Conservation (phyloP, 2,329 filamentous ascomycete genomes). For the Fusarium vanettenii region DNA sequence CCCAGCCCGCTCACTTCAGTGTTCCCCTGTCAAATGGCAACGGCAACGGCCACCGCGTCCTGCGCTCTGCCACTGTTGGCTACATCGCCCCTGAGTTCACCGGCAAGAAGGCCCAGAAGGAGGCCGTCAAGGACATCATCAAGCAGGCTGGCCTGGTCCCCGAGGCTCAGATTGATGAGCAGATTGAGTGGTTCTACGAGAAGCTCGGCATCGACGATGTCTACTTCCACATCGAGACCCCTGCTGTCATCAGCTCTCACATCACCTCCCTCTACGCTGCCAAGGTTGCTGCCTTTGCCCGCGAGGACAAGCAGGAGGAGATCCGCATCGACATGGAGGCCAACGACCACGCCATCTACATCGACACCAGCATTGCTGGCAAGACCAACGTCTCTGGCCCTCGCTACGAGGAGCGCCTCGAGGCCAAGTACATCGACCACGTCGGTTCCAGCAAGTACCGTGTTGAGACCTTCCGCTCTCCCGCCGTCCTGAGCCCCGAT, state of each 20-base stretch:
- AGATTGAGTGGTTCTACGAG: constrained; percentile 97
- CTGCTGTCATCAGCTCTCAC: constrained; percentile 89
- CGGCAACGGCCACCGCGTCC: constrained; percentile 71
- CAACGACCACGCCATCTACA: constrained; percentile 95
- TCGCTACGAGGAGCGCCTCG: constrained; percentile 92
- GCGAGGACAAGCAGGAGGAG: constrained; percentile 93
- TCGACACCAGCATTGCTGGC: constrained; percentile 95
- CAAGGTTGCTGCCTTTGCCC: constrained; percentile 92
- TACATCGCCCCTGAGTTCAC: constrained; percentile 96
- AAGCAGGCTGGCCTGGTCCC: constrained; percentile 88
- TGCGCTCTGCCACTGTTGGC: constrained; percentile 90
- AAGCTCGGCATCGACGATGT: constrained; percentile 98
- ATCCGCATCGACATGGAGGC: constrained; percentile 97
- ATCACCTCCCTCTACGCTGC: constrained; percentile 97
- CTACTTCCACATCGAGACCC: constrained; percentile 93
- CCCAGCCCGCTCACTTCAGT: constrained; percentile 87
- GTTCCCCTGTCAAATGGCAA: constrained; percentile 65
- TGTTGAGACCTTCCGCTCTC: constrained; percentile 96
- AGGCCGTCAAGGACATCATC: constrained; percentile 84
- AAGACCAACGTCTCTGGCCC: constrained; percentile 81
- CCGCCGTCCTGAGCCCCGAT: constrained; percentile 77
- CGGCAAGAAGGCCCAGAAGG: constrained; percentile 93
- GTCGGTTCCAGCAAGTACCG: constrained; percentile 82
- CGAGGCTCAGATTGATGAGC: constrained; percentile 80
- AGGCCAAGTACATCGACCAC: constrained; percentile 93